Percentiles rank a stretch among this genome's conserved stretches.
Conservation (phyloP, 495 filamentous ascomycete genomes). For the Penicillium salamii region DNA sequence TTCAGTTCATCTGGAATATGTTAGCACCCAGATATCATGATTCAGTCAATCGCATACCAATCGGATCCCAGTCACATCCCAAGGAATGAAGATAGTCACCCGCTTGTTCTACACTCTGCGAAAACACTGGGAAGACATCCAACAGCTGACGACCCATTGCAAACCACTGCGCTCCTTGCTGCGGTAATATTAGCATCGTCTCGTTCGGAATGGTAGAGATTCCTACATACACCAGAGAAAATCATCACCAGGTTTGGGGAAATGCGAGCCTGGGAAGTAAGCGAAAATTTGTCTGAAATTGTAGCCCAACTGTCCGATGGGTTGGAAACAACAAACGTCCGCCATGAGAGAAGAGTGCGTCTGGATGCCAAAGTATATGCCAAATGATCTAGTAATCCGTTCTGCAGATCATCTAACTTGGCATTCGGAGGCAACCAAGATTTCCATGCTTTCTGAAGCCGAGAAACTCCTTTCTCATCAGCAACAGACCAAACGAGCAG, state of each 20-base stretch:
- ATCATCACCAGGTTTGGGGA: constrained; percentile 18
- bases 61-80: constrained; percentile 17
- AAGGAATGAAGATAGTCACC: constrained; percentile 8
- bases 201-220: not conserved
- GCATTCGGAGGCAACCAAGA: not conserved
- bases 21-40: not conserved
- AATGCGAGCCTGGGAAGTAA: not conserved
- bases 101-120: constrained; percentile 1
- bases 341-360: not conserved
- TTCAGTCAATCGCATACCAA: not conserved
- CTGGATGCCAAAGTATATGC: constrained; percentile 5
- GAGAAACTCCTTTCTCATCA: constrained; percentile 16
- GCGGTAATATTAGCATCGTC: not conserved
- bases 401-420: not conserved
- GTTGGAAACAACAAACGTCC: not conserved
- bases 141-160: constrained; percentile 17
- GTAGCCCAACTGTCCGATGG: not conserved
- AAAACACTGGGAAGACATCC: constrained; percentile 4
- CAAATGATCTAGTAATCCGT: constrained; percentile 1
- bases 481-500: constrained; percentile 23
- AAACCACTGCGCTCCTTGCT: constrained; percentile 18
- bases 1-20: constrained; percentile 12
- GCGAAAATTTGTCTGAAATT: not conserved
- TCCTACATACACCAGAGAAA: constrained; percentile 27
- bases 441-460: not conserved